Percentiles rank a stretch among this genome's conserved stretches.
phyloP scores from a whole-genome alignment of 768 basidiomycete species.

The Psilocybe cubensis region DNA sequence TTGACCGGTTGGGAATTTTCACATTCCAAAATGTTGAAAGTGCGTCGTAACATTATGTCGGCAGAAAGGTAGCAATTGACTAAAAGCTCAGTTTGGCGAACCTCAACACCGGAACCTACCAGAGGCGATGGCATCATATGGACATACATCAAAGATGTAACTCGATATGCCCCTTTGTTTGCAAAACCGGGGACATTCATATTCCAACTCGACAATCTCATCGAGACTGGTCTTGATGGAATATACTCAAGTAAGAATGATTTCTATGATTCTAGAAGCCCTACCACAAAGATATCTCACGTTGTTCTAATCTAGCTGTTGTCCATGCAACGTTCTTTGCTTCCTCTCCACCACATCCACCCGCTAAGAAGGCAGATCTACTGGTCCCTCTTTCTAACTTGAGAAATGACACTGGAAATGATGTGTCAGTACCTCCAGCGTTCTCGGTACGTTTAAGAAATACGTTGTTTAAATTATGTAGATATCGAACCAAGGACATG shows the following conservation, averaged over 20 bases:
- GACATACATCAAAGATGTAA: constrained; percentile 79
- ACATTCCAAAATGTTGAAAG: constrained; percentile 82
- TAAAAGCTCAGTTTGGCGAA: constrained; percentile 67
- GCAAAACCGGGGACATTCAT: constrained; percentile 69
- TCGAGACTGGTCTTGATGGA: constrained; percentile 60
- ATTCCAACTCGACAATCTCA: constrained; percentile 72
- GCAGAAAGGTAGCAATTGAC: neutral
- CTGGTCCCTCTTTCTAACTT: constrained; percentile 75
- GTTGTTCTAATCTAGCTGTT: constrained; percentile 44
- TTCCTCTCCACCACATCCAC: constrained; percentile 57
- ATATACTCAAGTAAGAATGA: constrained; percentile 63
- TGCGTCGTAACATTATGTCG: constrained; percentile 29
- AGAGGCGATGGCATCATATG: constrained; percentile 71
- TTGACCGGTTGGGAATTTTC: constrained; percentile 72
- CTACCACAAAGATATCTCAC: neutral
- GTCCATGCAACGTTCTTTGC: constrained; percentile 75
- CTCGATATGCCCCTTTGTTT: constrained; percentile 74
- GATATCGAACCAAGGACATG: neutral
- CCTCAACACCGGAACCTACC: constrained; percentile 80
- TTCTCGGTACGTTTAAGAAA: constrained; percentile 54
- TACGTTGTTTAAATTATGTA: neutral
- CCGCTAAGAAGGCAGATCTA: constrained; percentile 60
- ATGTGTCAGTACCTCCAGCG: constrained; percentile 75
- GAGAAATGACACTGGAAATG: constrained; percentile 63
- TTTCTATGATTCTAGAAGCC: neutral